Conservation (phyloP, 345 rosid species). For the Eucalyptus microcorys region DNA sequence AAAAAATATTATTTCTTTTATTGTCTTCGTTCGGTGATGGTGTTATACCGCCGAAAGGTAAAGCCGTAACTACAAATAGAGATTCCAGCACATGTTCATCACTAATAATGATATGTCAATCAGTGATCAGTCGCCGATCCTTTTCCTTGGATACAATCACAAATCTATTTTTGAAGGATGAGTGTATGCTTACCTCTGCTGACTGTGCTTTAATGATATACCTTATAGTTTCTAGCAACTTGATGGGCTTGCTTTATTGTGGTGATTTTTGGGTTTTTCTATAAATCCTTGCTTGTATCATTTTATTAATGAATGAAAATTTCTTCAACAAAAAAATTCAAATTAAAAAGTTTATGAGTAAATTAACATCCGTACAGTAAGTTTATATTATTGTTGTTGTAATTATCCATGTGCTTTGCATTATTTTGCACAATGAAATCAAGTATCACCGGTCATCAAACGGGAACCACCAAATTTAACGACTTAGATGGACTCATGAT, state of each 20-base stretch:
- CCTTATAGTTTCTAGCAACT: neutral
- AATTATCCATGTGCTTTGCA: neutral
- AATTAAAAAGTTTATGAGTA: fast-evolving
- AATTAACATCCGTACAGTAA: neutral
- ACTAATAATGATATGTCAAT: no score
- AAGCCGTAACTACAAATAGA: fast-evolving
- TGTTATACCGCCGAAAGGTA: fast-evolving
- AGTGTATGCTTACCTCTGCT: neutral
- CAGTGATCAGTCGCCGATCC: fast-evolving
- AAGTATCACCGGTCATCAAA: neutral
- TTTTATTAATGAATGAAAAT: neutral
- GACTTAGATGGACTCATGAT: neutral
- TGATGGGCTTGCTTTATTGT: neutral
- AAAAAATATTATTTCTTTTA: no score
- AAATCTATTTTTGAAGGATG: neutral
- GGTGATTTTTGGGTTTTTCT: neutral
- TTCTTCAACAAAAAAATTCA: no score
- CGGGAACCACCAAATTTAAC: neutral
- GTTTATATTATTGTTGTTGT: neutral
- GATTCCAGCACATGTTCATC: fast-evolving
- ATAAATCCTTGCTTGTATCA: no score
- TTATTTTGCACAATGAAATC: neutral
- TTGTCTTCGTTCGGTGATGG: fast-evolving
- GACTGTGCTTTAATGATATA: no score
- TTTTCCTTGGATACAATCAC: neutral